Base-by-base conservation (phyloP, 2,329 filamentous ascomycete genomes). In the Arthroderma uncinatum region DNA sequence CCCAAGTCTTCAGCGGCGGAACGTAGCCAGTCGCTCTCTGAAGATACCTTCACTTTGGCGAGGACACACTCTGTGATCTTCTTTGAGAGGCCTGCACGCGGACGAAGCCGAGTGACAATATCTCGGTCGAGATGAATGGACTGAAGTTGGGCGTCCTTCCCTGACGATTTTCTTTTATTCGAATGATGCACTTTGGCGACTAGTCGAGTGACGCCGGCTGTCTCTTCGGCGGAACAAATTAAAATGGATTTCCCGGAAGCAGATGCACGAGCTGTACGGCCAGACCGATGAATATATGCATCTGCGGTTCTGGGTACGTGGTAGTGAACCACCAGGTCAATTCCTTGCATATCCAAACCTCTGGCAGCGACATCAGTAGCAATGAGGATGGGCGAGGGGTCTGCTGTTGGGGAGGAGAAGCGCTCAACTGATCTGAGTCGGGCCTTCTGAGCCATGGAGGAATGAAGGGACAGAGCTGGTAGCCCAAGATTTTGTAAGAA, bases 401-500 rank as follows among this genome's bases (percentile, higher is more conserved):
- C 76, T 4, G 71, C 65, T 0, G 73, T 69, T 0, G 82, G 76
- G 2, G 81, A 81, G 1, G 86, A 85, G 73, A 98, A 97, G 40
- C 87, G 86, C 68, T 98, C 93, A 1, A 98, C 81, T 1, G 89
- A 92, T 39, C 92, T 84, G n/a, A 96, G 78, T 47, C 93, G 89
- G 2, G 93, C 91, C 71, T 97, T 97, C 72, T 98, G 93, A 0
- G 84, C 80, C 93, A 98, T 97, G 62, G 90, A 87, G 0, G 90
- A 96, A 72, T 98, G 93, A 0, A 98, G 77, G 0, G 87, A 83
- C 9, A 89, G 76, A 0, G 85, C 86, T 1, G 85, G 83, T 7
- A 96, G 78, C 61, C 85, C 82, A 54, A 98, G 82, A 62, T 88
- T 89, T 64, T 92, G 83, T 1, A 98, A 80, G 67, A 96, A 82